These are phyloP conservation scores for Ochetophila trinervis DNA, from an alignment of 306 rosid species.

Conservation along the genomic window DNA sequence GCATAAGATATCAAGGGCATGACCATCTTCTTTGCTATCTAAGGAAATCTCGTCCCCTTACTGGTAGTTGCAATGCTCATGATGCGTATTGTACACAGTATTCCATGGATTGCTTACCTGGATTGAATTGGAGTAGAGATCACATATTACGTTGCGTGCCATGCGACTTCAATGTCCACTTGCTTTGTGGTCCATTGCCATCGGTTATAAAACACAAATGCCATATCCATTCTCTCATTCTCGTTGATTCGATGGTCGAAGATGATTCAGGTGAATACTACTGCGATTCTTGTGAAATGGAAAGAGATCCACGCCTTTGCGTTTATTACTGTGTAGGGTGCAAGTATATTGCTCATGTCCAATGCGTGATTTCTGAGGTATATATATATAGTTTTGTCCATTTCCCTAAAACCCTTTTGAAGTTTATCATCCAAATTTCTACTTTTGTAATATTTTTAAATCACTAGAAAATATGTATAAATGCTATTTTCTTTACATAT, in stretches of 20 bases:
- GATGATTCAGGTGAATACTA: slow-evolving; percentile 2
- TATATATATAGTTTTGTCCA: not conserved
- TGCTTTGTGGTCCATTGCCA: slow-evolving; percentile 15
- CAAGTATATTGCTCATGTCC: slow-evolving; percentile 4
- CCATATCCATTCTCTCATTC: not conserved
- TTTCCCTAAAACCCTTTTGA: not conserved
- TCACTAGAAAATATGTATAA: no score
- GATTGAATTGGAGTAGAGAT: not conserved
- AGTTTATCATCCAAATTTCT: not conserved
- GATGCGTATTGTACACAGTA: not conserved
- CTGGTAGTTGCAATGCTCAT: not conserved
- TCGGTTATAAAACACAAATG: not conserved
- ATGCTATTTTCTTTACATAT: no score
- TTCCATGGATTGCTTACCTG: not conserved
- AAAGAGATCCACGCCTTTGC: slow-evolving; percentile 1
- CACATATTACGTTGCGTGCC: not conserved
- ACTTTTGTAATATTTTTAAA: not conserved
- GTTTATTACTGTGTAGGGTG: slow-evolving; percentile 3
- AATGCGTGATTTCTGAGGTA: slow-evolving; percentile 3
- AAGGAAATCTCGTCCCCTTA: not conserved
- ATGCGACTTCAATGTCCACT: slow-evolving; percentile 11
- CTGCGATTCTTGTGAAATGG: slow-evolving; percentile 14
- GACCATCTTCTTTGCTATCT: not conserved
- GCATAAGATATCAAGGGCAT: not conserved
- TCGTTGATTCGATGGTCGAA: not conserved